phyloP scores from a whole-genome alignment of 2,329 filamentous ascomycete genomes.

The Fusarium mundagurra region DNA sequence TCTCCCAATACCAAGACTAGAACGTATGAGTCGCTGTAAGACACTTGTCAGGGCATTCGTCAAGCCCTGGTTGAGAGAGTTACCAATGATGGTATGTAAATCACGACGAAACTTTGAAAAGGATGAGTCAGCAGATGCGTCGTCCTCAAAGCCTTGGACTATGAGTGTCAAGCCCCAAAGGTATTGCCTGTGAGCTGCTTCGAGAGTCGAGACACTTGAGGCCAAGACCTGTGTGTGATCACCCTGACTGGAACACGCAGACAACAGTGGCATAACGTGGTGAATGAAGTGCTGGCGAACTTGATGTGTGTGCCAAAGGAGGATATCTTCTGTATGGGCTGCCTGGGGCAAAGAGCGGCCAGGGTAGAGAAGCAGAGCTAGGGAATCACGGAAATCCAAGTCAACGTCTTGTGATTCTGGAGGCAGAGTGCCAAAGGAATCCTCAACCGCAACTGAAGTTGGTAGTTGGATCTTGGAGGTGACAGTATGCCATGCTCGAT shows the following conservation, averaged over 20 bases:
- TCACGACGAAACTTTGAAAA: constrained; percentile 67
- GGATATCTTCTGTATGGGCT: constrained; percentile 63
- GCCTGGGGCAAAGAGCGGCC: constrained; percentile 58
- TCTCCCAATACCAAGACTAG: constrained; percentile 54
- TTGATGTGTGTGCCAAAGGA: constrained; percentile 70
- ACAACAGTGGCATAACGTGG: constrained; percentile 66
- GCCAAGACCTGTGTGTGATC: constrained; percentile 59
- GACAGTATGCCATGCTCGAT: constrained; percentile 70
- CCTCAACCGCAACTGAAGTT: constrained; percentile 63
- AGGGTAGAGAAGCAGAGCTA: constrained; percentile 64
- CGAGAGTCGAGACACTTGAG: constrained; percentile 65
- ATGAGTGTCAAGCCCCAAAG: constrained; percentile 64
- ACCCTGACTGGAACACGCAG: constrained; percentile 55
- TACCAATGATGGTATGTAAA: constrained; percentile 71
- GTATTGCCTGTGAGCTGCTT: constrained; percentile 68
- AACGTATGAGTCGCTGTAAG: constrained; percentile 61
- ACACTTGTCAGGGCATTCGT: constrained; percentile 64
- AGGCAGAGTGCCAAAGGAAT: constrained; percentile 61
- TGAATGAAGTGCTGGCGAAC: constrained; percentile 69
- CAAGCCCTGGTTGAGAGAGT: constrained; percentile 66
- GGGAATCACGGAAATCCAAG: constrained; percentile 59
- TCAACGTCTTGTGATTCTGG: constrained; percentile 57
- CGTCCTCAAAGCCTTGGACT: constrained; percentile 56
- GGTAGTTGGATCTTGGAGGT: constrained; percentile 67
- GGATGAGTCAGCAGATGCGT: constrained; percentile 49